These are phyloP conservation scores for Eremothecium cymbalariae DNA, from an alignment of 1,139 yeast genomes.

Conservation along the genomic window DNA sequence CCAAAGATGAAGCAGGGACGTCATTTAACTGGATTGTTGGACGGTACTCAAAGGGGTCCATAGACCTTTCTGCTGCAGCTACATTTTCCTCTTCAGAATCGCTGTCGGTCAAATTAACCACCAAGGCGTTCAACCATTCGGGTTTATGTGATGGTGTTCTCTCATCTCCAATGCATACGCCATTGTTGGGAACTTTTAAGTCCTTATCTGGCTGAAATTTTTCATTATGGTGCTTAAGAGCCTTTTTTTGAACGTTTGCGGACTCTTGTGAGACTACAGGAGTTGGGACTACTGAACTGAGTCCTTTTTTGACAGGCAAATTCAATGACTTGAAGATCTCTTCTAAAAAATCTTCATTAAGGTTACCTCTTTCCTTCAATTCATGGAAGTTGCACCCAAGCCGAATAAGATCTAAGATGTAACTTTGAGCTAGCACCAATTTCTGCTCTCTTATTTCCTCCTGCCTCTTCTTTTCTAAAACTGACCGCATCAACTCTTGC, in stretches of 20 bases:
- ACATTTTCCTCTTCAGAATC: constrained; percentile 4
- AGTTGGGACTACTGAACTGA: too few relatives aligned
- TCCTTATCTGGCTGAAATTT: too few relatives aligned
- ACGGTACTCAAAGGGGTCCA: too few relatives aligned
- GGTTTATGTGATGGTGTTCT: too few relatives aligned
- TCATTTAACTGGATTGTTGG: too few relatives aligned
- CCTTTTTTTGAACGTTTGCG: too few relatives aligned
- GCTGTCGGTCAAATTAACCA: constrained; percentile 7
- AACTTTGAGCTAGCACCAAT: constrained; percentile 11
- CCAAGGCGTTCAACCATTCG: constrained; percentile 7
- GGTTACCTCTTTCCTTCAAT: constrained; percentile 10
- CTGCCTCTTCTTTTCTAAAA: constrained; percentile 7
- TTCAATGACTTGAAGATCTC: constrained; percentile 12
- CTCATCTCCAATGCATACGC: too few relatives aligned
- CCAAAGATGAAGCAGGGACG: neutral
- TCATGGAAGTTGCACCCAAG: constrained; percentile 14
- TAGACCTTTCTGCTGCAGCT: neutral
- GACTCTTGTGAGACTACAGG: too few relatives aligned
- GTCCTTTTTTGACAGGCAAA: too few relatives aligned
- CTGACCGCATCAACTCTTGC: constrained; percentile 8
- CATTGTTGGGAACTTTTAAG: too few relatives aligned
- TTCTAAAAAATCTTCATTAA: constrained; percentile 12
- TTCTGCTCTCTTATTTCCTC: constrained; percentile 5
- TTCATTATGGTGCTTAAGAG: too few relatives aligned
- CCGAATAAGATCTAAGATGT: constrained; percentile 11